Base-by-base conservation (phyloP, 768 basidiomycete species). In the Suillus plorans region DNA sequence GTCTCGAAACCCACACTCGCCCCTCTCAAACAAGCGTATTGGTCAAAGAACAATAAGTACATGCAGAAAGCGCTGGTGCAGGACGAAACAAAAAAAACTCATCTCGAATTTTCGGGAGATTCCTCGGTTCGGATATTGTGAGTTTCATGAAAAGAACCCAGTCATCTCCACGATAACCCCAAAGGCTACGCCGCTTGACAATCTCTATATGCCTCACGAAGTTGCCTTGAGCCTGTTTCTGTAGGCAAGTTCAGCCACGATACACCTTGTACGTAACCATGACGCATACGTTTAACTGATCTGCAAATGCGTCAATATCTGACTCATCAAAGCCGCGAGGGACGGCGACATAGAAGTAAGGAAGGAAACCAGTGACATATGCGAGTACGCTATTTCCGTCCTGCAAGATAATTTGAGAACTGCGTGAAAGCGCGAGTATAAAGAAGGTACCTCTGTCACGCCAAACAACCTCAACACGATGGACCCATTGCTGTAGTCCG, bases 311-410 rank as follows among this genome's bases (percentile, higher is more conserved):
- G 3, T 78, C 79, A 2, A 90, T 71, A 69, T 98, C 95, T 20
- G 84, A 81, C 39, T 83, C 79, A 37, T 81, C 78, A 68, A 98
- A 95, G 0, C 95, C 95, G 20, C 90, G 85, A 39, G 97, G 97
- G 37, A 89, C 86, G 4, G 93, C 83, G 49, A 99, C 79, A 70
- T 95, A 99, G 77, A 99, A 97, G 76, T 99, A 99, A 0, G 97
- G 97, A 58, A 87, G 76, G 73, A 97, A 98, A 41, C 88, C 87
- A 2, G 83, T 88, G 59, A 99, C 84, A 66, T 90, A 86, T 3
- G 89, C 90, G 18, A 98, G 83, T 2, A 99, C 92, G 63, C 96
- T 98, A 73, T 99, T 86, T 0, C 97, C 97, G 2, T 80, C 82
- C 92, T 96, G 57, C 34, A 55, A 44, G 61, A 37, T 52, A 49